These are phyloP conservation scores for Mitragyna speciosa DNA, from an alignment of 257 asterid genomes.

Conservation along the genomic window DNA sequence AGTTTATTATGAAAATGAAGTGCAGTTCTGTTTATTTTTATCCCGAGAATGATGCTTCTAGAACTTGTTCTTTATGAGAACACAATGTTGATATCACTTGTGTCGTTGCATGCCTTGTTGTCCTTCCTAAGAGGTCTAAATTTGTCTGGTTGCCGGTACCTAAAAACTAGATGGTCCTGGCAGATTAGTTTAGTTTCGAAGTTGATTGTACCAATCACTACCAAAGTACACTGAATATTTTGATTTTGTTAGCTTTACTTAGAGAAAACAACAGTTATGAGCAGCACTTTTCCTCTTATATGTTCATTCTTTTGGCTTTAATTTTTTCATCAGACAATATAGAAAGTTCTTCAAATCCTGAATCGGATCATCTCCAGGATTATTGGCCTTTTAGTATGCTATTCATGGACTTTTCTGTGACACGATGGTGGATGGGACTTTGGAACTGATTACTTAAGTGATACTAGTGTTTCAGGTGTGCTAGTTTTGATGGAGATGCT, in stretches of 20 bases:
- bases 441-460: constrained; percentile 34
- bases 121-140: not conserved
- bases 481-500: constrained; percentile 97
- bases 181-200: not conserved
- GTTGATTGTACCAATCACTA: not conserved
- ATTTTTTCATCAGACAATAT: not conserved
- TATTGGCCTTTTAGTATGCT: not conserved
- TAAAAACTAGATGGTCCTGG: not conserved
- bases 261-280: not conserved
- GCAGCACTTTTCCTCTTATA: not conserved
- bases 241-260: not conserved
- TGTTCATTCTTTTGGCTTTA: not conserved
- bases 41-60: not conserved
- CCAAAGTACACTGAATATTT: too few species aligned
- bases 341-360: not conserved
- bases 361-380: not conserved
- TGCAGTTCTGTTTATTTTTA: not conserved
- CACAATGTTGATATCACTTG: not conserved
- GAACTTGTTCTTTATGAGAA: not conserved
- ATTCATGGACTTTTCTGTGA: constrained; percentile 9
- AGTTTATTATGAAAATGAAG: not conserved
- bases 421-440: not conserved
- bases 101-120: not conserved
- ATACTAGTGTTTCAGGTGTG: constrained; percentile 83
- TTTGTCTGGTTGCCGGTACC: not conserved